Evolutionary conservation across 2,329 filamentous ascomycete genomes (phyloP), one percentile per base, ranked within the genome.

Genomic region (Ophiostoma triangulosporum): DNA sequence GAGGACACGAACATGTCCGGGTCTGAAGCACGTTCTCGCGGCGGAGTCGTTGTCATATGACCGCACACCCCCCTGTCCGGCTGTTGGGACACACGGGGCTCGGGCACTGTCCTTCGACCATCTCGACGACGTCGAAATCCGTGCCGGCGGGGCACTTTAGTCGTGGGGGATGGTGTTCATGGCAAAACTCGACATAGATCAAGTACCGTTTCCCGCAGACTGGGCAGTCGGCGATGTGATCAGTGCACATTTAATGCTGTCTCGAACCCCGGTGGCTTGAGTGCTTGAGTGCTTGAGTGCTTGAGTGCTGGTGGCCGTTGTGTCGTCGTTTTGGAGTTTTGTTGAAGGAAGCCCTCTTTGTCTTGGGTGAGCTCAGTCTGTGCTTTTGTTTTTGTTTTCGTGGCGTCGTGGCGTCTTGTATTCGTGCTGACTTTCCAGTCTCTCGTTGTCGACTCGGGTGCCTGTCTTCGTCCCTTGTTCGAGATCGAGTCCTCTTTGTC

Each of bases 1-100:
- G 33, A 14, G 24, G 32, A 35, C 15, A 22, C 4, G 12, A 27
- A 7, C 29, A 31, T 31, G 29, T 31, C 29, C 29, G n/a, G n/a
- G n/a, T n/a, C n/a, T 75, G 58, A 82, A 76, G 63, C 69, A 26
- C 83, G 57, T 84, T 20, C 29, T 32, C 5, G 26, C 40, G 7
- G 33, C 12, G 11, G 6, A 31, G 27, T 15, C 40, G 11, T 24
- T 20, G 32, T 73, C 66, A 80, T 67, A 76, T 80, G 57, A 80
- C 69, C 57, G 61, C 64, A 59, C 77, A 80, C 38, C 76, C 76
- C 22, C 77, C 77, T 48, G 71, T 73, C 54, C 75, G 65, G 62
- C 75, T 78, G 65, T 78, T 79, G 48, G 77, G 77, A 58, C 77
- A 80, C 54, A 78, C 73, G 14, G 73, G 75, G 59, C 77, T 80